Conservation (phyloP, 805 yeast species). For the Ascoidea tarda region DNA sequence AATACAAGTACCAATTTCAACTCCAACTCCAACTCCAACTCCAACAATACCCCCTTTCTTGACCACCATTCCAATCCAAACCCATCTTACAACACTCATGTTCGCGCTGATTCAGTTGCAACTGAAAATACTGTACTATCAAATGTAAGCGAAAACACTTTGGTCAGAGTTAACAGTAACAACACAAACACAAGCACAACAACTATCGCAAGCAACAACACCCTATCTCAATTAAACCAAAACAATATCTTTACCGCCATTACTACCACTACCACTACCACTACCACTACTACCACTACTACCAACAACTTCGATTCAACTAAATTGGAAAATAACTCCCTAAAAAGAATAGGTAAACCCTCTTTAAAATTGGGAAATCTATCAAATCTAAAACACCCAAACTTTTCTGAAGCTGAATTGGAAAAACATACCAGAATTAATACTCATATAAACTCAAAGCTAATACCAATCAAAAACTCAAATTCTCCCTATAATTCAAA, state of each 20-base stretch:
- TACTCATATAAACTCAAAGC: neutral
- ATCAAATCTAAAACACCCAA: neutral
- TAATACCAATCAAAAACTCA: neutral
- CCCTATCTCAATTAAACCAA: too few relatives aligned
- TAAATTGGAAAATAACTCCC: neutral
- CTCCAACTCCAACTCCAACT: neutral
- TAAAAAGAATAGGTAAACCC: neutral
- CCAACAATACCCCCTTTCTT: neutral
- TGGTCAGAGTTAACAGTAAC: neutral
- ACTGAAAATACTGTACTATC: neutral
- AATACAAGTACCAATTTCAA: too few relatives aligned
- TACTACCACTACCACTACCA: too few relatives aligned
- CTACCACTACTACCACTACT: neutral
- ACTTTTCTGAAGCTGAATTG: neutral
- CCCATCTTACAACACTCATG: neutral
- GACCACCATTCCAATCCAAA: neutral
- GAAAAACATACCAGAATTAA: neutral
- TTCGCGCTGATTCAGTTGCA: neutral
- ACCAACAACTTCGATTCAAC: neutral
- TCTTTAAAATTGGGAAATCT: neutral
- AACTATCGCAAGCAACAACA: neutral
- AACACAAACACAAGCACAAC: neutral
- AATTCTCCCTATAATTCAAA: neutral
- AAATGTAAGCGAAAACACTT: neutral
- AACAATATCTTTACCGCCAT: too few relatives aligned